Conservation (phyloP, 2,329 filamentous ascomycete species). For the Paecilomyces sp. region DNA sequence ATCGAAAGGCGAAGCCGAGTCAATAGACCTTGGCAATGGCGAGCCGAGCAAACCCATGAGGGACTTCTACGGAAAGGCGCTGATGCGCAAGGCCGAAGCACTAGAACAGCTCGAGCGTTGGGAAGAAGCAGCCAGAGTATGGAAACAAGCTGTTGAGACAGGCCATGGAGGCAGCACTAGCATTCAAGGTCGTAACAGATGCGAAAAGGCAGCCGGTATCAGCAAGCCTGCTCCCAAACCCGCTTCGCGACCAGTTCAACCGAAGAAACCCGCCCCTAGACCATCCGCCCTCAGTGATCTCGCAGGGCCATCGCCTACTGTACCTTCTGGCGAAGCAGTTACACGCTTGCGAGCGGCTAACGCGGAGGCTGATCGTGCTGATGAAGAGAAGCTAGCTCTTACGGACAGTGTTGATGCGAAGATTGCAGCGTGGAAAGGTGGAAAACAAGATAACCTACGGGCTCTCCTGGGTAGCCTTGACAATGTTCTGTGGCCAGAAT, state of each 20-base stretch:
- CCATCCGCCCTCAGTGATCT: constrained; percentile 25
- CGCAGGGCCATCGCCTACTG: constrained; percentile 29
- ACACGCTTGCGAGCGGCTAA: constrained; percentile 76
- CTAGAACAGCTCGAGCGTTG: constrained; percentile 94
- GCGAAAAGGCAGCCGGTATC: constrained; percentile 78
- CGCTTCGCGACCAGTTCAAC: constrained; percentile 18
- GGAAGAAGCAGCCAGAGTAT: constrained; percentile 71
- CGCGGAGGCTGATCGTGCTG: constrained; percentile 72
- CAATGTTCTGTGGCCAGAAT: constrained; percentile 80
- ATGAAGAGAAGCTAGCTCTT: constrained; percentile 88
- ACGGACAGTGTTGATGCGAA: constrained; percentile 76
- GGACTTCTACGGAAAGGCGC: constrained; percentile 86
- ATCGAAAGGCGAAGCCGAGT: constrained; percentile 70
- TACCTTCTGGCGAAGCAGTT: constrained; percentile 65
- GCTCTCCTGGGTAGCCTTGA: constrained; percentile 83
- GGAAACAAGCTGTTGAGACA: constrained; percentile 74
- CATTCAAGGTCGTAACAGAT: constrained; percentile 78
- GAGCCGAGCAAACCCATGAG: constrained; percentile 74
- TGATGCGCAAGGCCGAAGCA: constrained; percentile 92
- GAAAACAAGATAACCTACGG: constrained; percentile 86
- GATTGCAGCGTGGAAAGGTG: constrained; percentile 75
- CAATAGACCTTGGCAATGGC: constrained; percentile 60
- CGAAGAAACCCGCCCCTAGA: constrained; percentile 37
- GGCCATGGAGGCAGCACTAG: constrained; percentile 81
- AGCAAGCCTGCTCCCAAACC: constrained; percentile 42